Conservation (phyloP, 805 yeast genomes). For the Pichia sporocuriosa region DNA sequence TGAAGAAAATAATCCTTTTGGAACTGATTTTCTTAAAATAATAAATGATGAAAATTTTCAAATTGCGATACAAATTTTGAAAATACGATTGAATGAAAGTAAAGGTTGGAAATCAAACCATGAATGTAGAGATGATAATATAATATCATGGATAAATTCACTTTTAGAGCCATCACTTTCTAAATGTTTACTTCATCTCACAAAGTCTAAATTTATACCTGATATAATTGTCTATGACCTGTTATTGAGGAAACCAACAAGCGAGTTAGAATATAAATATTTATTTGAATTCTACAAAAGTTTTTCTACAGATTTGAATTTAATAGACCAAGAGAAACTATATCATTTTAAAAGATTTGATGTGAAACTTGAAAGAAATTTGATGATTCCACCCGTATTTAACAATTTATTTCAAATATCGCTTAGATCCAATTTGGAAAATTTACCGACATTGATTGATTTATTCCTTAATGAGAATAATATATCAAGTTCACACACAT, state of each 20-base stretch:
- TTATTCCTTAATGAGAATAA: constrained; percentile 15
- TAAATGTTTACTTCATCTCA: constrained; percentile 15
- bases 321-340: constrained; percentile 26
- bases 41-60: constrained; percentile 9
- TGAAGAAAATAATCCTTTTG: constrained; percentile 2
- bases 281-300: constrained; percentile 21
- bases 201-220: constrained; percentile 18
- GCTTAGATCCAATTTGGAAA: constrained; percentile 17
- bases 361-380: constrained; percentile 13
- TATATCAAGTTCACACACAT: constrained; percentile 10
- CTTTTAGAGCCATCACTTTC: constrained; percentile 20
- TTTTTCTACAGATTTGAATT: constrained; percentile 15
- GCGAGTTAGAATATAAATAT: constrained; percentile 23
- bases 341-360: constrained; percentile 19
- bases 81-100: constrained; percentile 19
- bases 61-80: constrained; percentile 15
- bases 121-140: constrained; percentile 17
- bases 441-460: constrained; percentile 19
- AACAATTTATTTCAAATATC: constrained; percentile 23
- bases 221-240: constrained; percentile 26
- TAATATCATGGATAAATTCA: constrained; percentile 26
- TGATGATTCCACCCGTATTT: constrained; percentile 25
- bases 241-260: constrained; percentile 21
- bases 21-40: constrained; percentile 1
- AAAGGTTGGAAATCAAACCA: constrained; percentile 16